Conservation (phyloP, 306 rosid genomes). For the Mimosa bimucronata region DNA sequence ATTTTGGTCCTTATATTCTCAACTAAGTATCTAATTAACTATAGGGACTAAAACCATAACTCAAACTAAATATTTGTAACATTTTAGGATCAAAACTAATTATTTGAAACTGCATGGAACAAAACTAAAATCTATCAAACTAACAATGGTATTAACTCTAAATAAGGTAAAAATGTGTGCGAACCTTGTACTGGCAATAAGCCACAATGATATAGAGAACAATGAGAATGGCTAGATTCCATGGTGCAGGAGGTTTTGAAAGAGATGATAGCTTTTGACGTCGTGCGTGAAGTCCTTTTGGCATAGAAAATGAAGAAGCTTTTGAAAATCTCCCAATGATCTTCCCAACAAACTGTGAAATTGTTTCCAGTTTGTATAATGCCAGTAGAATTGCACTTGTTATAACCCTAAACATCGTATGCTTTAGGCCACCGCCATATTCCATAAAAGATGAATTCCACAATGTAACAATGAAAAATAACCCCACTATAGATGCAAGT, state of each 20-base stretch:
- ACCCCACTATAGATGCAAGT: neutral
- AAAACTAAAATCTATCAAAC: no score
- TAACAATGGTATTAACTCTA: no score
- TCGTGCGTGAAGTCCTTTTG: neutral
- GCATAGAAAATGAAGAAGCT: neutral
- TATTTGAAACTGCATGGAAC: no score
- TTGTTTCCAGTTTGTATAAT: neutral
- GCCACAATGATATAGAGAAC: neutral
- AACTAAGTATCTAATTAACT: no score
- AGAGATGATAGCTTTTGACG: neutral
- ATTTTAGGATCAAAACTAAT: no score
- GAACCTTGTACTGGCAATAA: neutral
- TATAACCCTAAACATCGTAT: neutral
- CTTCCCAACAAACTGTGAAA: neutral
- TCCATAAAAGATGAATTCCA: neutral
- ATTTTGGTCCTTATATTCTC: no score
- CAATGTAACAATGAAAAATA: neutral
- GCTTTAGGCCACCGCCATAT: neutral
- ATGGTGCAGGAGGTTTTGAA: neutral
- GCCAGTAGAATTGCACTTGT: neutral
- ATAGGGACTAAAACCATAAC: no score
- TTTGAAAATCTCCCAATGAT: neutral
- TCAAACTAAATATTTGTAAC: no score
- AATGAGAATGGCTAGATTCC: neutral
- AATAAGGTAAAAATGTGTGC: neutral